These are phyloP conservation scores for Phytophthora chlamydospora DNA, from an alignment of 352 stramenopile species.

Conservation along the genomic window DNA sequence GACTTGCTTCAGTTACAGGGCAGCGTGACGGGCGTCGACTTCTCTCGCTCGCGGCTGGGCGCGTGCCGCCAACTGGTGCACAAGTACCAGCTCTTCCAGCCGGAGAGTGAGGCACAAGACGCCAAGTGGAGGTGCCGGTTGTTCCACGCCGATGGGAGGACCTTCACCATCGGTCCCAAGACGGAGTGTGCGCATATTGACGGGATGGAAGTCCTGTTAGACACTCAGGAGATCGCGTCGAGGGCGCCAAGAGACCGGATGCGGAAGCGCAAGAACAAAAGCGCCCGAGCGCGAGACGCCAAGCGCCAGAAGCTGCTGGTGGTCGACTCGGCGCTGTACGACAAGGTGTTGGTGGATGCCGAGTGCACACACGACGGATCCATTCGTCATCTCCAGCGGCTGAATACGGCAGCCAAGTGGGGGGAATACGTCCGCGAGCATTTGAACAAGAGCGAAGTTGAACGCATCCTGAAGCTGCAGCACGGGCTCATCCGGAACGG, in stretches of 20 bases:
- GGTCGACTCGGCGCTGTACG: slow-evolving; percentile 64
- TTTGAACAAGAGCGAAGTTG: slow-evolving; percentile 56
- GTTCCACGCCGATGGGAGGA: slow-evolving; percentile 81
- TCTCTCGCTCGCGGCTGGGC: slow-evolving; percentile 79
- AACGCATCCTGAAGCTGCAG: slow-evolving; percentile 71
- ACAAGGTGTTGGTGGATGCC: slow-evolving; percentile 95
- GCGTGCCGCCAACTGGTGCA: slow-evolving; percentile 90
- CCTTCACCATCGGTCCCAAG: slow-evolving; percentile 62
- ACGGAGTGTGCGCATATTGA: slow-evolving; percentile 50
- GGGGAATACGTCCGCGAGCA: slow-evolving; percentile 76
- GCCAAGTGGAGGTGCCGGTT: slow-evolving; percentile 68
- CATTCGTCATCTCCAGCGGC: slow-evolving; percentile 85
- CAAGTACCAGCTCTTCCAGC: slow-evolving; percentile 91
- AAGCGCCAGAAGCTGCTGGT: slow-evolving; percentile 52
- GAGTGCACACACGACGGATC: slow-evolving; percentile 96
- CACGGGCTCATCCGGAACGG: slow-evolving; percentile 76
- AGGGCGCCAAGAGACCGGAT: slow-evolving; percentile 50
- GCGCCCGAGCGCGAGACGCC: slow-evolving; percentile 56
- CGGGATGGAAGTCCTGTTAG: slow-evolving; percentile 60
- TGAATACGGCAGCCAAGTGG: slow-evolving; percentile 74
- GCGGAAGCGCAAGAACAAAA: slow-evolving; percentile 95
- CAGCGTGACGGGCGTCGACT: slow-evolving; percentile 89
- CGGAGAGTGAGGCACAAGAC: slow-evolving; percentile 8
- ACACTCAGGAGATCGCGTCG: slow-evolving; percentile 65
- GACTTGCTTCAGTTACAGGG: slow-evolving; percentile 70